Evolutionary conservation across 1,139 yeast species (phyloP).

Genomic region (Protomyces lactucae-debilis): DNA sequence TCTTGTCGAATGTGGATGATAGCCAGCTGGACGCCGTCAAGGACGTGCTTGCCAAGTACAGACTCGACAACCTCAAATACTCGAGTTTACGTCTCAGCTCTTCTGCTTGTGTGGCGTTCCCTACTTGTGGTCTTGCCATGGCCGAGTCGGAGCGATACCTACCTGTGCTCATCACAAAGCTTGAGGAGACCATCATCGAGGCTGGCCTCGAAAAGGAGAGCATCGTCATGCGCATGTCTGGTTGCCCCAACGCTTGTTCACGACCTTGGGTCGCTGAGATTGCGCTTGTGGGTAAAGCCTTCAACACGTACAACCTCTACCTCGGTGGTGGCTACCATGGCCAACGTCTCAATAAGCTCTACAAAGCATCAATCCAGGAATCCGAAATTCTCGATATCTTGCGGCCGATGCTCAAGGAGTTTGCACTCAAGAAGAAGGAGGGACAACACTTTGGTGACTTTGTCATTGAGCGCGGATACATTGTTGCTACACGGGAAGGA

Average conservation of each 20-base stretch:
- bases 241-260: slow-evolving; percentile 98
- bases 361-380: slow-evolving; percentile 82
- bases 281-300: slow-evolving; percentile 92
- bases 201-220: slow-evolving; percentile 92
- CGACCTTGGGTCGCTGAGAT: slow-evolving; percentile 98
- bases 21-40: slow-evolving; percentile 61
- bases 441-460: slow-evolving; percentile 97
- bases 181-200: slow-evolving; percentile 82
- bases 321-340: slow-evolving; percentile 97
- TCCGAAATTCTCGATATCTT: slow-evolving; percentile 74
- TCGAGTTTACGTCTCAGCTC: slow-evolving; percentile 84
- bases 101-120: slow-evolving; percentile 97
- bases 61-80: slow-evolving; percentile 77
- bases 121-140: slow-evolving; percentile 98
- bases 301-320: slow-evolving; percentile 87
- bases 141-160: slow-evolving; percentile 96
- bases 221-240: slow-evolving; percentile 96
- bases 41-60: slow-evolving; percentile 61
- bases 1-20: slow-evolving; percentile 68
- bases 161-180: slow-evolving; percentile 72
- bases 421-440: slow-evolving; percentile 86
- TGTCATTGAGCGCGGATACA: slow-evolving; percentile 76
- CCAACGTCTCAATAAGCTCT: slow-evolving; percentile 84
- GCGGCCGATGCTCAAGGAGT: slow-evolving; percentile 82
- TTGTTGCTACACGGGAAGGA: slow-evolving; percentile 85